Percentiles rank a stretch among this genome's conserved stretches.
Evolutionary conservation across 768 basidiomycete genomes (phyloP).

Genomic region (Psilocybe sp.): DNA sequence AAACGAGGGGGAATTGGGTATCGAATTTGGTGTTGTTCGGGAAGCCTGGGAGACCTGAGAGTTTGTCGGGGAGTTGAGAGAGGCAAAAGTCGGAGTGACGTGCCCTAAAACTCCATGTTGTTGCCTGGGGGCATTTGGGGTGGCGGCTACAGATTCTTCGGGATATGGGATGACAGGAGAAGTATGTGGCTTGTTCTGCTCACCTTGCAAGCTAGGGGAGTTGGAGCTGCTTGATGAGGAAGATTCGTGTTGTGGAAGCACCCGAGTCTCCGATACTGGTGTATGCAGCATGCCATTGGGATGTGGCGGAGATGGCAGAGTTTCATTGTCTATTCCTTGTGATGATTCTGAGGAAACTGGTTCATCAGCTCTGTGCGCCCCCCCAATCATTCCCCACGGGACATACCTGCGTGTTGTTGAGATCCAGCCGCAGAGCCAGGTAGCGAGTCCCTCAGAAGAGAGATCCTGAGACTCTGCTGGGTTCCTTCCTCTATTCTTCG

Average conservation of each 20-base stretch:
- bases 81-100: conserved; percentile 18
- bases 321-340: conserved; percentile 6
- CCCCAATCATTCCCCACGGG: not conserved
- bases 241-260: no score
- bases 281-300: conserved; percentile 15
- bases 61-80: conserved; percentile 17
- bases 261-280: no score
- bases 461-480: conserved; percentile 33
- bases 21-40: not conserved
- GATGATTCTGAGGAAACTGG: conserved; percentile 9
- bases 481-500: conserved; percentile 42
- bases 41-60: conserved; percentile 7
- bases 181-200: no score
- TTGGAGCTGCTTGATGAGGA: no score
- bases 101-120: not conserved
- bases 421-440: not conserved
- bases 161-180: not conserved
- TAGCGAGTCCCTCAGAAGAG: not conserved
- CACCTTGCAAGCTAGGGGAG: no score
- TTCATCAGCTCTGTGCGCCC: not conserved
- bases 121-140: not conserved
- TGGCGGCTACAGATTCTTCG: not conserved
- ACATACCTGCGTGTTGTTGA: not conserved
- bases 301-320: conserved; percentile 31
- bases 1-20: conserved; percentile 24